Conservation (phyloP, 768 basidiomycete species). For the Boletus tylopilopsis region DNA sequence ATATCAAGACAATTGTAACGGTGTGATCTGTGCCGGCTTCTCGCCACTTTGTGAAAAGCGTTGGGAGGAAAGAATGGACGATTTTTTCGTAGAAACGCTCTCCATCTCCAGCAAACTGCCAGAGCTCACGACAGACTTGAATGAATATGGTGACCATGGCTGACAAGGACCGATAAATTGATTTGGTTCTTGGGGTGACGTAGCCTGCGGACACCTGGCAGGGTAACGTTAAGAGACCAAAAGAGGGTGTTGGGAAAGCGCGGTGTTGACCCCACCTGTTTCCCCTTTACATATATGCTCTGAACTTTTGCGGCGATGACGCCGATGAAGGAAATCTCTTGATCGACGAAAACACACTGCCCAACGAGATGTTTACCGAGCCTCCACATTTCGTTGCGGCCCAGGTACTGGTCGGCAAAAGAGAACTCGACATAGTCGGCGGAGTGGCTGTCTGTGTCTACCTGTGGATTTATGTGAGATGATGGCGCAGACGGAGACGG, state of each 20-base stretch:
- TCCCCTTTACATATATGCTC: slow-evolving; percentile 66
- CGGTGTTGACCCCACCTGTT: slow-evolving; percentile 46
- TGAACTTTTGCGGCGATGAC: slow-evolving; percentile 80
- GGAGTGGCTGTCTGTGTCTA: slow-evolving; percentile 56
- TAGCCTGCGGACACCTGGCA: slow-evolving; percentile 75
- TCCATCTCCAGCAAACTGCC: slow-evolving; percentile 96
- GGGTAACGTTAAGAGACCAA: slow-evolving; percentile 1
- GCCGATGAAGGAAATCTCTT: slow-evolving; percentile 84
- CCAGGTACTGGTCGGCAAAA: slow-evolving; percentile 94
- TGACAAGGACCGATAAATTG: slow-evolving; percentile 86
- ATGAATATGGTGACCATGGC: slow-evolving; percentile 93
- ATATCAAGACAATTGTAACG: slow-evolving; percentile 91
- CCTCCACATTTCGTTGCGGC: slow-evolving; percentile 96
- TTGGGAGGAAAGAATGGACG: slow-evolving; percentile 93
- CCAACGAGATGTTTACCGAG: slow-evolving; percentile 78
- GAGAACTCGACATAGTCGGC: slow-evolving; percentile 85
- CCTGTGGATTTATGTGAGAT: slow-evolving; percentile 39
- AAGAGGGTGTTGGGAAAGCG: neutral
- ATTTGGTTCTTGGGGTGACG: slow-evolving; percentile 78
- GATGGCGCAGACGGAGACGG: neutral
- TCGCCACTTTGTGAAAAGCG: slow-evolving; percentile 81
- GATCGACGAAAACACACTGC: slow-evolving; percentile 77
- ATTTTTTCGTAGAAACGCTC: slow-evolving; percentile 96
- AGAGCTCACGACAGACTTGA: slow-evolving; percentile 93
- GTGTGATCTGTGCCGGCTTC: slow-evolving; percentile 86